phyloP scores from a whole-genome alignment of 805 yeast genomes.

The Nakazawaea ambrosiae region DNA sequence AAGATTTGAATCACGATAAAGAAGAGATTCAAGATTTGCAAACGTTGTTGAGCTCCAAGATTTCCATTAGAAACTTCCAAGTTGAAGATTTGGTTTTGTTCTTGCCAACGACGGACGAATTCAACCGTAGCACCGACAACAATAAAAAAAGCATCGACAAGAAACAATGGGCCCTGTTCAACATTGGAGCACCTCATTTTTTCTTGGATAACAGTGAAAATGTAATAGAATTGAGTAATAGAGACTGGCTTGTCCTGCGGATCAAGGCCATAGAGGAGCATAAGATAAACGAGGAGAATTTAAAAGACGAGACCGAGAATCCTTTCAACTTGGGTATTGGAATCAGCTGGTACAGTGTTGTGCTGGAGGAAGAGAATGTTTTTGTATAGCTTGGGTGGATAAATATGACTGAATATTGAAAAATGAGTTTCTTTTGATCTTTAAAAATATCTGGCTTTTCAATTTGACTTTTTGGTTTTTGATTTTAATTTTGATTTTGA shows the following conservation, averaged over 20 bases:
- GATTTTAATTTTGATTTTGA: too few relatives aligned
- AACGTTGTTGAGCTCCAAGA: constrained; percentile 36
- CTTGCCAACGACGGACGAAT: constrained; percentile 50
- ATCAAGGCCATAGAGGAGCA: constrained; percentile 51
- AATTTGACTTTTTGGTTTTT: too few relatives aligned
- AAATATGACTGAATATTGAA: too few relatives aligned
- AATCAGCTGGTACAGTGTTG: constrained; percentile 55
- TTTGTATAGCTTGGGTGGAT: too few relatives aligned
- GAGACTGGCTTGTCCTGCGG: constrained; percentile 83
- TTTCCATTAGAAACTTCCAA: constrained; percentile 62
- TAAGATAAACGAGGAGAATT: constrained; percentile 39
- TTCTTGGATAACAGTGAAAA: constrained; percentile 42
- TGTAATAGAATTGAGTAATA: constrained; percentile 22
- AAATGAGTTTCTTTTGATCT: too few relatives aligned
- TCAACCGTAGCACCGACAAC: too few relatives aligned
- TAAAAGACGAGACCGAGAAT: constrained; percentile 33
- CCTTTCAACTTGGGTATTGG: constrained; percentile 65
- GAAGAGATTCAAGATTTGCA: constrained; percentile 35
- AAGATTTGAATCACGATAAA: constrained; percentile 51
- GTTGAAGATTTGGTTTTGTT: constrained; percentile 77
- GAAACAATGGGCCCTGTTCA: constrained; percentile 82
- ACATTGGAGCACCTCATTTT: constrained; percentile 80
- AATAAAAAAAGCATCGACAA: constrained; percentile 9
- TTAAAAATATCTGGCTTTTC: too few relatives aligned
- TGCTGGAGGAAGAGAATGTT: constrained; percentile 51